These are phyloP conservation scores for Backusella tuberculispora DNA, from an alignment of 192 early-diverging fungal genomes.

Conservation along the genomic window DNA sequence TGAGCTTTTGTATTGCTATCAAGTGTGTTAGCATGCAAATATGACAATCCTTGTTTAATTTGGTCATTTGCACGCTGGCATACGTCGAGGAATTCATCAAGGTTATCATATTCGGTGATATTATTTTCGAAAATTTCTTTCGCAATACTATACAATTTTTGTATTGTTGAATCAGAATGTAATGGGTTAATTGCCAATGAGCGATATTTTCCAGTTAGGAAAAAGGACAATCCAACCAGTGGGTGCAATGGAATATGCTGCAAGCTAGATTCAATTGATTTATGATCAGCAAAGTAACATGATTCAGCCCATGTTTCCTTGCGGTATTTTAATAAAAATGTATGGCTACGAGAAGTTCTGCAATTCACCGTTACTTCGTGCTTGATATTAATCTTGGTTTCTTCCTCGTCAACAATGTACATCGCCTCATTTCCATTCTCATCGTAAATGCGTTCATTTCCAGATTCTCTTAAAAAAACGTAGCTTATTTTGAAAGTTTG, in stretches of 20 bases:
- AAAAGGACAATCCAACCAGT: not conserved
- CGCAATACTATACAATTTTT: too few relatives aligned
- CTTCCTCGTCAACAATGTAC: too few relatives aligned
- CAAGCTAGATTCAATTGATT: constrained; percentile 1
- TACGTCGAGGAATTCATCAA: not conserved
- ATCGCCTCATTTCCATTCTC: too few relatives aligned
- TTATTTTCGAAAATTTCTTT: too few relatives aligned
- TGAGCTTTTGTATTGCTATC: not conserved
- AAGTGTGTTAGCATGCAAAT: not conserved
- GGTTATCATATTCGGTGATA: not conserved
- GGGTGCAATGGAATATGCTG: not conserved
- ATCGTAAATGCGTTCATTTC: too few relatives aligned
- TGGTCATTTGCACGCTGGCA: not conserved
- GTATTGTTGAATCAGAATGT: not conserved
- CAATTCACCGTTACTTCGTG: too few relatives aligned
- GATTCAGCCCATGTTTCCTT: constrained; percentile 8
- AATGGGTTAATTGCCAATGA: constrained; percentile 1
- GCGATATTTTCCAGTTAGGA: not conserved
- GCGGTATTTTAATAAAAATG: too few relatives aligned
- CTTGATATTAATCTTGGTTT: too few relatives aligned
- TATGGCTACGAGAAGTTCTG: too few relatives aligned
- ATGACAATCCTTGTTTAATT: not conserved
- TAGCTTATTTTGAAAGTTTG: too few relatives aligned
- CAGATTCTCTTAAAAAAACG: too few relatives aligned
- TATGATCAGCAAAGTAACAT: constrained; percentile 3